A percentile compares a stretch with the other conserved stretches of the same genome.
These are phyloP conservation scores for Paxillus involutus DNA, from an alignment of 768 basidiomycete species.

Conservation along the genomic window DNA sequence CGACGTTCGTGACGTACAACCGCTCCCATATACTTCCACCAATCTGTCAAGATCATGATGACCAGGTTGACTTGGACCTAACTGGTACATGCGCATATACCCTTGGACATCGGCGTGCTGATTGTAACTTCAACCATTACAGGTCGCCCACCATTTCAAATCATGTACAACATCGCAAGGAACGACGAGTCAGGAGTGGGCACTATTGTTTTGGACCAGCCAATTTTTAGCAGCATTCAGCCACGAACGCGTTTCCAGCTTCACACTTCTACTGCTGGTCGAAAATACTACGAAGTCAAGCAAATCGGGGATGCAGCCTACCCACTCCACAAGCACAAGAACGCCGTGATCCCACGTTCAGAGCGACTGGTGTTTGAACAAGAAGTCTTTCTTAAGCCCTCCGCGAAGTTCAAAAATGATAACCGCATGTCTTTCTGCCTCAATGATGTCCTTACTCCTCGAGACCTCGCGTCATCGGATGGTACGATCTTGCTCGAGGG, in stretches of 20 bases:
- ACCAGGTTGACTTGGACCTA: constrained; percentile 83
- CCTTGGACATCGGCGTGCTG: background rate
- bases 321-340: constrained; percentile 67
- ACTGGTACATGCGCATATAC: constrained; percentile 46
- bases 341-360: constrained; percentile 62
- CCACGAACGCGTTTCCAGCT: constrained; percentile 77
- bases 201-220: constrained; percentile 70
- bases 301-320: constrained; percentile 87
- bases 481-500: constrained; percentile 70
- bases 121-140: background rate
- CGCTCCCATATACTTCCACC: constrained; percentile 73
- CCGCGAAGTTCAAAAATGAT: constrained; percentile 71
- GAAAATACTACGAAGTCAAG: constrained; percentile 88
- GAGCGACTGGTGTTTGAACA: constrained; percentile 81
- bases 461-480: constrained; percentile 52
- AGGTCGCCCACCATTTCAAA: constrained; percentile 93
- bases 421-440: constrained; percentile 74
- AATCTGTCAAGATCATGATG: constrained; percentile 80
- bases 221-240: constrained; percentile 84
- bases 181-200: constrained; percentile 67
- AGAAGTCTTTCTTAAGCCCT: constrained; percentile 77
- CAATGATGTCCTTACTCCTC: constrained; percentile 60
- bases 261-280: constrained; percentile 72
- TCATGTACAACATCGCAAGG: constrained; percentile 84
- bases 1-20: constrained; percentile 61